Percentiles rank a stretch among this genome's conserved stretches.
phyloP scores from a whole-genome alignment of 1,139 yeast genomes.

The Suhomyces bribrorum region DNA sequence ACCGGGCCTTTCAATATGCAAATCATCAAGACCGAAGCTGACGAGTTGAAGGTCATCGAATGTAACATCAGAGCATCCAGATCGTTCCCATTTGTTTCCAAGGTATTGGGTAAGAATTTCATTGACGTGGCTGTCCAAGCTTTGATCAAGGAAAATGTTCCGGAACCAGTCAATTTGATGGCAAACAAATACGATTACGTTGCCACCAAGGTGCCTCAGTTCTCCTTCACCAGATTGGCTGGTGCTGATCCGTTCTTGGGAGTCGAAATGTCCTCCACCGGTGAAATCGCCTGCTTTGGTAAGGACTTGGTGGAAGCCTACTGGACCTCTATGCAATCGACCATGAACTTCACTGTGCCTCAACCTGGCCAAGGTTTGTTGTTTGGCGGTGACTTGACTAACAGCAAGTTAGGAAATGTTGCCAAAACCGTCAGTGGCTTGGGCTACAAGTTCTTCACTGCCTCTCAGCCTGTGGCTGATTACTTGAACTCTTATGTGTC shows the following conservation, averaged over 20 bases:
- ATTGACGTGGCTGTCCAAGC: constrained; percentile 94
- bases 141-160: constrained; percentile 69
- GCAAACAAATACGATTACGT: constrained; percentile 64
- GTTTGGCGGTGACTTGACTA: constrained; percentile 88
- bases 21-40: constrained; percentile 69
- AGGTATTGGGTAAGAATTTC: constrained; percentile 90
- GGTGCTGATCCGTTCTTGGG: constrained; percentile 99
- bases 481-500: constrained; percentile 58
- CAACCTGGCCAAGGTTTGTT: constrained; percentile 85
- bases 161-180: constrained; percentile 72
- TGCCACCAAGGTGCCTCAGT: constrained; percentile 97
- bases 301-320: constrained; percentile 82
- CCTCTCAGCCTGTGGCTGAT: constrained; percentile 68
- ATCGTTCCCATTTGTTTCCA: constrained; percentile 97
- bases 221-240: constrained; percentile 95
- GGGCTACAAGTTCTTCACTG: constrained; percentile 81
- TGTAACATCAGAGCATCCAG: constrained; percentile 98
- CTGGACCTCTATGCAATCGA: constrained; percentile 96
- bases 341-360: constrained; percentile 95
- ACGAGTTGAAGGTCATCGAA: constrained; percentile 84
- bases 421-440: constrained; percentile 68
- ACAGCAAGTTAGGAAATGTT: constrained; percentile 69
- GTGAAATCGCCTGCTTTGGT: constrained; percentile 98
- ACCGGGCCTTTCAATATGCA: constrained; percentile 99
- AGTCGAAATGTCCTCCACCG: constrained; percentile 98